Conservation (phyloP, 306 rosid species). For the Amphicarpaea edgeworthii region DNA sequence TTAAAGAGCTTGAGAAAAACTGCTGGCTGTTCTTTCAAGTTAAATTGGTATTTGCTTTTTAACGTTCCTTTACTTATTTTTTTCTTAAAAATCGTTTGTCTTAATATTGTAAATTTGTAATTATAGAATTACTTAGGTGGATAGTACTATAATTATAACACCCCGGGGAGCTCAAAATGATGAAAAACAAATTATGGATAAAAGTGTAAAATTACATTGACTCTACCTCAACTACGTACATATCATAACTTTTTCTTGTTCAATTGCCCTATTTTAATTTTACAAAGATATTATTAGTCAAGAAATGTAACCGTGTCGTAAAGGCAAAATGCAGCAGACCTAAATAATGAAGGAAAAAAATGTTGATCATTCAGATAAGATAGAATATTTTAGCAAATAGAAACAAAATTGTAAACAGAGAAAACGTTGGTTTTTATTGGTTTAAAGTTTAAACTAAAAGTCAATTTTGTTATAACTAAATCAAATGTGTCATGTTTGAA, state of each 20-base stretch:
- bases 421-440: constrained; percentile 14
- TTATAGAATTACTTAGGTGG: neutral
- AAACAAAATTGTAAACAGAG: neutral
- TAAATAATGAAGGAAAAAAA: neutral
- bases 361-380: neutral
- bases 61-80: neutral
- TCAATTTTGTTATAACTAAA: constrained; percentile 46
- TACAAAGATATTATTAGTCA: neutral
- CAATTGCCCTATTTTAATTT: neutral
- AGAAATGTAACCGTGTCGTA: constrained; percentile 21
- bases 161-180: neutral
- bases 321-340: constrained; percentile 19
- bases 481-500: constrained; percentile 46
- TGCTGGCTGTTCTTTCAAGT: too few relatives aligned
- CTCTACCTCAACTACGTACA: neutral
- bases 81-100: neutral
- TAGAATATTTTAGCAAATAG: neutral
- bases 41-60: too few relatives aligned
- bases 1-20: too few relatives aligned
- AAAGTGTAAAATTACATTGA: neutral
- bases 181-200: neutral
- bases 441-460: constrained; percentile 41
- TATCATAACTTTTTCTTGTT: neutral
- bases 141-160: neutral
- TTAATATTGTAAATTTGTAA: neutral